A percentile compares a stretch with the other conserved stretches of the same genome.
phyloP scores from a whole-genome alignment of 2,329 filamentous ascomycete genomes.

The Colletotrichum orbiculare region DNA sequence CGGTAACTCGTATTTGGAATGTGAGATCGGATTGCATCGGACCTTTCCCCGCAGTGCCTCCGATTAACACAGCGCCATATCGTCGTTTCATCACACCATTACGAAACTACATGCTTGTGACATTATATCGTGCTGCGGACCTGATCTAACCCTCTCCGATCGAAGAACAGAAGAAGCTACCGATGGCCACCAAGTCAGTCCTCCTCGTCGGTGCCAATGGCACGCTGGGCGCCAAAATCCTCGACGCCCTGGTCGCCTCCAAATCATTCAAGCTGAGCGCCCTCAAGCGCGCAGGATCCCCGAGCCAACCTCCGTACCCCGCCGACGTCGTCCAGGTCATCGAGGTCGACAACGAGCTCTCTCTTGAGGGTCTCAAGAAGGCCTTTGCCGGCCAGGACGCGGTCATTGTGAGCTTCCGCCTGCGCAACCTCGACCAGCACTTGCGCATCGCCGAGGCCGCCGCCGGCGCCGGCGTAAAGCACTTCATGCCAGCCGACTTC shows the following conservation, averaged over 20 bases:
- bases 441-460: constrained; percentile 51
- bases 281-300: constrained; percentile 47
- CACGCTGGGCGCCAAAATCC: constrained; percentile 48
- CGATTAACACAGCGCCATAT: not conserved
- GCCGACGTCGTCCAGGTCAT: constrained; percentile 36
- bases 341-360: constrained; percentile 46
- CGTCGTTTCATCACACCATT: not conserved
- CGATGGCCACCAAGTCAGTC: constrained; percentile 49
- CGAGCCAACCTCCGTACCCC: constrained; percentile 39
- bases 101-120: not conserved
- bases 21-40: not conserved
- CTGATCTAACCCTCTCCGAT: too few relatives aligned
- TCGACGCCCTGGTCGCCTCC: constrained; percentile 45
- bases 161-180: not conserved
- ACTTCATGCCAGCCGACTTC: constrained; percentile 54
- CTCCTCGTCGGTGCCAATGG: constrained; percentile 52
- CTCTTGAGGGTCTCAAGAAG: constrained; percentile 43
- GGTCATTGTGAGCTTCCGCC: constrained; percentile 49
- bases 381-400: constrained; percentile 50
- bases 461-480: constrained; percentile 47
- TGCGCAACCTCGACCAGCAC: constrained; percentile 44
- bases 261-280: constrained; percentile 46
- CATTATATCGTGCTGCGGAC: too few relatives aligned
- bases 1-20: too few relatives aligned
- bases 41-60: not conserved